Base-by-base conservation (phyloP, 345 rosid genomes). In the Brassica juncea region DNA sequence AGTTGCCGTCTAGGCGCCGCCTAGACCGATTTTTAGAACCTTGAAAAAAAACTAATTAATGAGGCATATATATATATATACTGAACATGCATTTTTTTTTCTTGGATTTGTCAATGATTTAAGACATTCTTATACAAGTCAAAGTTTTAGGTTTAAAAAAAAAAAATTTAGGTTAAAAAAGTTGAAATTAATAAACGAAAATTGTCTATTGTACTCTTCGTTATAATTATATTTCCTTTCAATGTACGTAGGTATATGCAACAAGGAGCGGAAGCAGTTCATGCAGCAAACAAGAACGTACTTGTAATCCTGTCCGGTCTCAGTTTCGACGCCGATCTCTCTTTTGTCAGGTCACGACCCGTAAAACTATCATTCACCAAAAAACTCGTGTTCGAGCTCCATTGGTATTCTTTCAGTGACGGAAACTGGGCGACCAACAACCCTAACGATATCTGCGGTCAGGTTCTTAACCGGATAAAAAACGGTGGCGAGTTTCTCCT, bases 251-350 rank as follows among this genome's bases (percentile, higher is more conserved):
- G 92, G 82, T 88, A 94, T 83, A 92, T 92, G 98, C 86, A 88
- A 76, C 82, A 77, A 77, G 98, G 98, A 70, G 99, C 98, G 0
- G 99, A 93, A 81, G 94, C 94, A 8, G 96, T 95, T 68, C 97
- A 95, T 80, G 72, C 88, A 35, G 89, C 90, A 60, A 95, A 95
- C 80, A 97, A 97, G n/a, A 79, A 91, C 42, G 88, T 93, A 72
- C 93, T 95, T 3, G 94, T 95, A 15, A 90, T 95, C 61, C 87
- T 95, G 15, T 95, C 99, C 0, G 97, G 99, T 35, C 86, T 95
- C 70, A 87, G 61, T 74, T 95, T 85, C 35, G 99, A 91, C 84
- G 79, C 70, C 37, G 96, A 93, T 73, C 79, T 95, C 59, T 86
- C 97, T 0, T 95, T 91, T 77, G 77, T 93, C 7, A 57, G 69